Conservation (phyloP, 371 early-diverging fungal genomes). For the Mortierella sp. region DNA sequence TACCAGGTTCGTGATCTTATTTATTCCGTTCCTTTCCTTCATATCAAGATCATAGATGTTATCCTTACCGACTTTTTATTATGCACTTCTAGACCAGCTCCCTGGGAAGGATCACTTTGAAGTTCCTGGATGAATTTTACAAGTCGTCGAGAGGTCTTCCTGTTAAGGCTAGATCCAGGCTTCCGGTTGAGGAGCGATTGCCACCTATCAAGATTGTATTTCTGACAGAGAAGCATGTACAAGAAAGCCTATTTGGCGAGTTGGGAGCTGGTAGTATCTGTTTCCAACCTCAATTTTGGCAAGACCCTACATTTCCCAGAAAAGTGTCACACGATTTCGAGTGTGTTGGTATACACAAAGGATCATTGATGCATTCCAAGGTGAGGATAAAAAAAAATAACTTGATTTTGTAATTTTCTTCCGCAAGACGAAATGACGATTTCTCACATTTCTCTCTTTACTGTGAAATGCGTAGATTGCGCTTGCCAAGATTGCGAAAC, state of each 20-base stretch:
- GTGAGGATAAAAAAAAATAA: conserved; percentile 3
- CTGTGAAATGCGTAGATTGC: conserved; percentile 3
- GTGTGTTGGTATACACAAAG: conserved; percentile 18
- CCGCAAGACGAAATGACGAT: not conserved
- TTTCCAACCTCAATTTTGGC: conserved; percentile 29
- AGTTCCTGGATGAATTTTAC: conserved; percentile 26
- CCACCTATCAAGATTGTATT: conserved; percentile 45
- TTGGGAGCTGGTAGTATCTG: conserved; percentile 35
- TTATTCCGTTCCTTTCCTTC: not conserved
- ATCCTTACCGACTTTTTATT: not conserved
- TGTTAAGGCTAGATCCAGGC: conserved; percentile 6
- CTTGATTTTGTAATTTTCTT: not conserved
- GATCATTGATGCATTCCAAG: conserved; percentile 50
- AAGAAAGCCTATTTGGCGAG: conserved; percentile 16
- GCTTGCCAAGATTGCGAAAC: conserved; percentile 14
- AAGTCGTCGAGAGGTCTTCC: conserved; percentile 16
- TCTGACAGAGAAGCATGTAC: conserved; percentile 37
- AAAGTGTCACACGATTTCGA: conserved; percentile 40
- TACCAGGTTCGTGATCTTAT: conserved; percentile 23
- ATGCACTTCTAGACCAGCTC: conserved; percentile 26
- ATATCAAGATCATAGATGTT: not conserved
- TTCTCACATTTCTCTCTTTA: not conserved
- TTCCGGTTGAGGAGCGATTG: conserved; percentile 15
- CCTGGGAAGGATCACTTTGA: conserved; percentile 18
- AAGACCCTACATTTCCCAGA: conserved; percentile 16